Evolutionary conservation across 2,329 filamentous ascomycete species (phyloP), one percentile per base, ranked within the genome.

Genomic region (Lachnellula subtilissima): DNA sequence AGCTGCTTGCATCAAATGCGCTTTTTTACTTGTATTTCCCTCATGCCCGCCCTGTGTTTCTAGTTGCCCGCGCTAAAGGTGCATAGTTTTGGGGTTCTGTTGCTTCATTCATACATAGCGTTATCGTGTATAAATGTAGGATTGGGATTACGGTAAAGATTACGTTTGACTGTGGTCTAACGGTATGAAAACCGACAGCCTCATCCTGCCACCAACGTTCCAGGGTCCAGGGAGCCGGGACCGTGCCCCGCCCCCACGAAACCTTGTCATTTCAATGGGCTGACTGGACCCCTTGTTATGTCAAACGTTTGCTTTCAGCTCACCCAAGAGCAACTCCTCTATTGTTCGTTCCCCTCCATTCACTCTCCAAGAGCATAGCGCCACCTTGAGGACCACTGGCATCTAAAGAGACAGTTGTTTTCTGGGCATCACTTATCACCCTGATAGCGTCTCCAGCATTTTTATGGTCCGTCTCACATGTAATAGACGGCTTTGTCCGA

Each of bases 381-480:
- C 85, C 84, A 1, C 84, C 86, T 1, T 80, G 80, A 0, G 80
- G 78, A 0, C 85, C 86, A 58, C 85, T 86, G 1, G 84, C 78
- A 69, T 88, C 87, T 28, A 91, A 70, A 61, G 84, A 88, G 23
- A 93, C 78, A 1, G 88, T 96, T 35, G 90, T 88, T 62, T 82
- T 84, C 59, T 75, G 78, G 53, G 89, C 76, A 73, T 92, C 85
- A 14, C 84, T 80, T 22, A 91, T 79, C 2, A 96, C 89, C 50
- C 86, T 74, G 1, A 97, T 80, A 40, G 84, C 86, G 74, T 94
- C 87, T 0, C 87, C 89, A 56, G 89, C 76, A 67, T 90, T 94
- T 64, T 83, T 78, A 65, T 87, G 88, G 68, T 97, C 89, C 12
- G 88, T 87, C 74, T 97, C 92, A 67, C 86, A 91, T 2, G 72